Base-by-base conservation (phyloP, 1,284 basidiomycete species). In the Blastosporella zonata region DNA sequence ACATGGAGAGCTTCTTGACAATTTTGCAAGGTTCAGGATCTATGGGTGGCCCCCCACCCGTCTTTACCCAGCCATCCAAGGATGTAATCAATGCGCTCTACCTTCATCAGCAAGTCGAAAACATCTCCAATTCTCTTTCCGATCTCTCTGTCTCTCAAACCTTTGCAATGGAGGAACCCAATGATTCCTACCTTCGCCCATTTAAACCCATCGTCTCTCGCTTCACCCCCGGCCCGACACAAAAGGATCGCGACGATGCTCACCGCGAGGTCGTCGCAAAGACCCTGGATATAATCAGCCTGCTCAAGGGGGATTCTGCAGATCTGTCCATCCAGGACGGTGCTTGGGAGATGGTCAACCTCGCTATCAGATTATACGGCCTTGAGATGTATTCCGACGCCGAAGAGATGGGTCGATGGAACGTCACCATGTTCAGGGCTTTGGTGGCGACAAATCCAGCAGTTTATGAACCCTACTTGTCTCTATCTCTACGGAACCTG, bases 371-470 rank as follows among this genome's bases (percentile, higher is more conserved):
- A 21, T 43, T 58, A 8, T 39, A 42, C 17, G 41, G 33, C 23
- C 49, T 57, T 6, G 56, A 55, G 28, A 54, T 58, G 54, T 45
- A 50, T 39, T 47, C 49, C 10, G 54, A 57, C 31, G 56, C 56
- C 12, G 35, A 42, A 23, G 46, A 46, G 1, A 51, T 53, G 21
- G 49, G 49, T 6, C 27, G 12, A 5, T 48, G 55, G 44, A 54
- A 54, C 2, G 54, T 50, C 20, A 47, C 47, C 15, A 47, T 55
- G 36, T 55, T 45, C 22, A 43, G 50, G 25, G 43, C 46, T 15
- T 15, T 55, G 22, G 45, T 42, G 12, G 27, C 41, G 18, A 45
- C 41, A 8, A 36, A 55, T 37, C 34, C 37, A 33, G 27, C 21
- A 15, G 43, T 49, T 17, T 55, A 52, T 31, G 36, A 37, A 25